Base-by-base conservation (phyloP, 2,329 filamentous ascomycete species). In the Acephala macrosclerotiorum region DNA sequence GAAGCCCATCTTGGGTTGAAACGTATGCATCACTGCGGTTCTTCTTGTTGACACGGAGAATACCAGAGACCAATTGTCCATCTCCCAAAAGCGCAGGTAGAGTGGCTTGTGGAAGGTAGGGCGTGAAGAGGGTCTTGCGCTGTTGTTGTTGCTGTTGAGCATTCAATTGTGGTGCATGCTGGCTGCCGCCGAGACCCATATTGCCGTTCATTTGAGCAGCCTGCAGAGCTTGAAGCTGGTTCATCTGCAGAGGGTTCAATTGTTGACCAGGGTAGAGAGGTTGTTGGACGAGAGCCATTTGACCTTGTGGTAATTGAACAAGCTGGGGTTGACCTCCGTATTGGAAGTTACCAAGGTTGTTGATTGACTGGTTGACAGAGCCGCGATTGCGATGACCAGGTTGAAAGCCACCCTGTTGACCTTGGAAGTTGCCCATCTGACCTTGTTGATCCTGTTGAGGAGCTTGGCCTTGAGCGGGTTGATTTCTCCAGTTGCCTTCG, bases 11-110 rank as follows among this genome's bases (percentile, higher is more conserved):
- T 67, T 91, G 89, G 14, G 94, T 97, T 12, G 96, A 96, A 63
- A 99, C 96, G 75, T 99, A 99, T 33, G 96, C 96, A 80, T 99
- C 96, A 74, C 95, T 98, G 70, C 96, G 91, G 81, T 99, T 99
- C 86, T 99, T 99, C 85, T 98, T 99, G 87, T 99, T 99, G 71
- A 99, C 96, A 67, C 96, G 92, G 60, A 99, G 90, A 73, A 97
- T 94, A 82, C 96, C 96, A 68, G 95, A 95, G 62, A 99, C 96
- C 65, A 99, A 90, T 79, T 97, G 94, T 20, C 96, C 96, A 75
- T 97, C 93, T 67, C 89, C 90, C 65, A 98, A 87, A 45, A 99
- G 87, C 59, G 94, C 95, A 65, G 96, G 96, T 22, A 99, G 85
- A 65, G 91, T 96, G 7, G 95, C 95, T 79, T 99, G 96, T 18